A percentile compares a stretch with the other conserved stretches of the same genome.
phyloP scores from a whole-genome alignment of 2,329 filamentous ascomycete species.

The Neurospora sp. region DNA sequence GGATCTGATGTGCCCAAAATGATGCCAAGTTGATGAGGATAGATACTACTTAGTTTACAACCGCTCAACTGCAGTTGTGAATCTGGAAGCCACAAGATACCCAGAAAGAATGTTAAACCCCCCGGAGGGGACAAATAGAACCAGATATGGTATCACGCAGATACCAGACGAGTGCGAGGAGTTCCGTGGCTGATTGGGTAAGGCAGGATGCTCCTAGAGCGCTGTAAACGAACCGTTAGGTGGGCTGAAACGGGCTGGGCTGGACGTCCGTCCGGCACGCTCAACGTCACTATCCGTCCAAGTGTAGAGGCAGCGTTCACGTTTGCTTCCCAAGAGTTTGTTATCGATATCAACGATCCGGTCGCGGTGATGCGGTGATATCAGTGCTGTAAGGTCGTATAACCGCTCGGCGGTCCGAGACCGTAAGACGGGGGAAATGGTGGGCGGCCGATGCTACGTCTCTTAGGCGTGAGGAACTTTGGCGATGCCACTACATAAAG shows the following conservation, averaged over 20 bases:
- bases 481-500: not conserved
- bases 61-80: not conserved
- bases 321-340: not conserved
- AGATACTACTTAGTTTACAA: not conserved
- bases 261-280: not conserved
- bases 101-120: not conserved
- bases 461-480: not conserved
- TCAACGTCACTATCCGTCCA: not conserved
- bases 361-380: not conserved
- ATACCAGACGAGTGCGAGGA: not conserved
- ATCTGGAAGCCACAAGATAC: not conserved
- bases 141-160: not conserved
- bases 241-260: not conserved
- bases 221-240: not conserved
- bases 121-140: not conserved
- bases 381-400: not conserved
- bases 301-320: not conserved
- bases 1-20: not conserved
- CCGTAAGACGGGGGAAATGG: not conserved
- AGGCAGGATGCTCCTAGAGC: not conserved
- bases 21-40: not conserved
- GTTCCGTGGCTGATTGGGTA: not conserved
- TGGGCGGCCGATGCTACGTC: not conserved
- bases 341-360: not conserved
- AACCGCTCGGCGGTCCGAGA: not conserved